Conservation (phyloP, 2,329 filamentous ascomycete species). For the Diaporthe sp. region DNA sequence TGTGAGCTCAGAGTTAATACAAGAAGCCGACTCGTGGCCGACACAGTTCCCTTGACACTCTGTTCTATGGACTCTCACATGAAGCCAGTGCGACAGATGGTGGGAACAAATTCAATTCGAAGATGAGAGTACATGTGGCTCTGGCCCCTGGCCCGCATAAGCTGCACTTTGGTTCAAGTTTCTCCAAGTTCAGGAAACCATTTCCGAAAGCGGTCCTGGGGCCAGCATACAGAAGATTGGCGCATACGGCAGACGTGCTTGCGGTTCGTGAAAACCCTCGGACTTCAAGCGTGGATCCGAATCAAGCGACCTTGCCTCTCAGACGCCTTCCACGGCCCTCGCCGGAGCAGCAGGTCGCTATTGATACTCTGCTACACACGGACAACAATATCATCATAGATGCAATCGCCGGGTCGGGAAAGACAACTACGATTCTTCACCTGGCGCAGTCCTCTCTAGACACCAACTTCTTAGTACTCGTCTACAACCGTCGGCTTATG, state of each 20-base stretch:
- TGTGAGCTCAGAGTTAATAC: too few relatives aligned
- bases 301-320: background rate
- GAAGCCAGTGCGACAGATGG: background rate
- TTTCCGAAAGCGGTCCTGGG: background rate
- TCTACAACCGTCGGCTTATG: constrained; percentile 40
- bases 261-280: background rate
- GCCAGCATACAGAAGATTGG: background rate
- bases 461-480: constrained; percentile 33
- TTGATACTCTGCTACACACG: constrained; percentile 29
- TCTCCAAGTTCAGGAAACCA: background rate
- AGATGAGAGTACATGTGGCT: background rate
- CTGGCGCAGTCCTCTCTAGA: constrained; percentile 31
- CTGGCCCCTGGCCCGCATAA: background rate
- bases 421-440: constrained; percentile 39
- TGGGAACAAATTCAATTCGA: too few relatives aligned
- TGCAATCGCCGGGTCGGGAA: constrained; percentile 38
- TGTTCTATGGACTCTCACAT: background rate
- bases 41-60: background rate
- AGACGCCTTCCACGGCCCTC: constrained; percentile 33
- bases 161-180: background rate
- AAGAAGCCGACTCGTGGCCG: background rate
- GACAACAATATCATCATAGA: constrained; percentile 36
- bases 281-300: background rate
- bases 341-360: constrained; percentile 36
- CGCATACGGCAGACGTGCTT: background rate